These are phyloP conservation scores for Yarrowia yakushimensis DNA, from an alignment of 805 yeast genomes.

Conservation along the genomic window DNA sequence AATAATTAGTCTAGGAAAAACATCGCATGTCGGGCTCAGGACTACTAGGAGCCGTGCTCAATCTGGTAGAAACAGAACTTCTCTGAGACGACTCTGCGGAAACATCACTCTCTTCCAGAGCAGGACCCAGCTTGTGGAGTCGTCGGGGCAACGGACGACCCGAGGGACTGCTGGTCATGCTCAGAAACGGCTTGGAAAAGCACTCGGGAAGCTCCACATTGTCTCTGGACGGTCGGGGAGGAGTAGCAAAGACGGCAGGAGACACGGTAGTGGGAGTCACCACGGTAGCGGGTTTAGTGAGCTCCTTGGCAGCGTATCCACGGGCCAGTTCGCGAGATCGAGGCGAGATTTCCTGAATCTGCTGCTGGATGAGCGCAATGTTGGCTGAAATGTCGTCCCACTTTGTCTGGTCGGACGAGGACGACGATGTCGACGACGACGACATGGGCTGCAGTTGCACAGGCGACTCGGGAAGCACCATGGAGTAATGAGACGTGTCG, in stretches of 20 bases:
- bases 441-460: background rate
- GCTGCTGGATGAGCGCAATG: conserved; percentile 15
- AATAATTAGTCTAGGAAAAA: background rate
- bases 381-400: conserved; percentile 19
- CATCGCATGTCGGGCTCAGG: conserved; percentile 3
- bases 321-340: conserved; percentile 1
- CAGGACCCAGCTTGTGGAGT: background rate
- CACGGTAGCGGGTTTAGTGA: background rate
- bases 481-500: background rate
- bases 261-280: background rate
- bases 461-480: conserved; percentile 21
- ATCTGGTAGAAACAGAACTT: background rate
- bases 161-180: conserved; percentile 1
- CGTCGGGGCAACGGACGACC: background rate
- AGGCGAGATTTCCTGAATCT: conserved; percentile 16
- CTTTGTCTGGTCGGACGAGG: background rate
- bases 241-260: background rate
- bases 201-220: conserved; percentile 13
- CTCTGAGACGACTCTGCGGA: background rate
- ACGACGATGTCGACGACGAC: background rate
- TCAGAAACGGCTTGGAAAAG: background rate
- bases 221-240: conserved; percentile 6
- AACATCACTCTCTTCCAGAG: background rate
- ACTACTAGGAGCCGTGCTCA: conserved; percentile 6
- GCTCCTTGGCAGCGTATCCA: conserved; percentile 1